Evolutionary conservation across 1,284 basidiomycete species (phyloP).

Genomic region (Grifola frondosa): DNA sequence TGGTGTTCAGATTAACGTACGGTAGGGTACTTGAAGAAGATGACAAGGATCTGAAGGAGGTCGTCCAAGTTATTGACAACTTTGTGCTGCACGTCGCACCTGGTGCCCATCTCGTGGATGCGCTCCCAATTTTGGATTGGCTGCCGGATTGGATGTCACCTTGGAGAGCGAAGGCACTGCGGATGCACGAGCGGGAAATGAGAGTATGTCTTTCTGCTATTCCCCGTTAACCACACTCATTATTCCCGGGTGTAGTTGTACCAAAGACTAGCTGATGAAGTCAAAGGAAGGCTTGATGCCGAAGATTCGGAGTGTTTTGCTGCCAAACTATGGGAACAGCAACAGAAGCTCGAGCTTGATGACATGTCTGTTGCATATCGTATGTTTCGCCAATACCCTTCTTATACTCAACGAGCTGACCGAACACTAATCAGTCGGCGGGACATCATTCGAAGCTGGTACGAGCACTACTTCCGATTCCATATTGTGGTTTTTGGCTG

Average conservation of each 20-base stretch:
- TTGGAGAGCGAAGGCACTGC: constrained; percentile 25
- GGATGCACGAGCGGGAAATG: constrained; percentile 21
- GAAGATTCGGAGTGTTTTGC: constrained; percentile 26
- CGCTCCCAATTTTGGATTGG: constrained; percentile 27
- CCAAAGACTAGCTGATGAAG: constrained; percentile 18
- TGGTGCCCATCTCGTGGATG: constrained; percentile 31
- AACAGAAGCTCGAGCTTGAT: not conserved
- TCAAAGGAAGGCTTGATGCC: constrained; percentile 22
- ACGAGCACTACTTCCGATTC: constrained; percentile 8
- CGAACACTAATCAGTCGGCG: constrained; percentile 3
- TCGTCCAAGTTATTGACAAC: constrained; percentile 21
- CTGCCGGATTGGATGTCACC: constrained; percentile 28
- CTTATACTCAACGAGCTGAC: not conserved
- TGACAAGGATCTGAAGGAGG: constrained; percentile 22
- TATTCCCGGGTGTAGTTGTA: constrained; percentile 22
- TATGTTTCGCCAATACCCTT: not conserved
- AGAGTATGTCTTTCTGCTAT: constrained; percentile 4
- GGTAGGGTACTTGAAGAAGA: constrained; percentile 23
- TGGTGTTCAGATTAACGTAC: constrained; percentile 27
- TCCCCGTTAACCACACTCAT: constrained; percentile 7
- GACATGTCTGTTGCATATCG: constrained; percentile 3
- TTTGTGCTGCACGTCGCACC: constrained; percentile 26
- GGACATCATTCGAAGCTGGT: constrained; percentile 13
- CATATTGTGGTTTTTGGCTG: constrained; percentile 7
- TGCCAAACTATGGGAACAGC: constrained; percentile 11